A percentile compares a stretch with the other conserved stretches of the same genome.
Conservation (phyloP, 2,329 filamentous ascomycete species). For the Hypomyces perniciosus region DNA sequence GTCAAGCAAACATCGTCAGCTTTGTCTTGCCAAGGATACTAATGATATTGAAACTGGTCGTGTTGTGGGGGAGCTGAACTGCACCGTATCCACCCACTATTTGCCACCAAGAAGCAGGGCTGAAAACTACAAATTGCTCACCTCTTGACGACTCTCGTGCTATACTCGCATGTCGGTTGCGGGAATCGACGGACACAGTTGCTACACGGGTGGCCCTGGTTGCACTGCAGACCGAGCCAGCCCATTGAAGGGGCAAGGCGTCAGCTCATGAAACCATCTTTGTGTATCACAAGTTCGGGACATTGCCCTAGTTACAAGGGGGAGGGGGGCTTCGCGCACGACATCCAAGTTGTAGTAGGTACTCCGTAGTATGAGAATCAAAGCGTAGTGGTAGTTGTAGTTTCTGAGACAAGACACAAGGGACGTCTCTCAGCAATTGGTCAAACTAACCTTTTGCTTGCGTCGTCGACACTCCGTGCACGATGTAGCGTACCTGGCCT, state of each 20-base stretch:
- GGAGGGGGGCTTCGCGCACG: too few relatives aligned
- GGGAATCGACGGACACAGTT: conserved; percentile 49
- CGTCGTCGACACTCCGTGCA: conserved; percentile 46
- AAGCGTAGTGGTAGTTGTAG: too few relatives aligned
- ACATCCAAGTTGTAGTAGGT: too few relatives aligned
- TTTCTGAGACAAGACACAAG: neutral
- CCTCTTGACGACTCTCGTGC: conserved; percentile 10
- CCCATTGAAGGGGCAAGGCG: neutral
- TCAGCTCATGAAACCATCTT: neutral
- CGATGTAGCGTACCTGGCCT: conserved; percentile 31
- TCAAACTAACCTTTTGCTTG: conserved; percentile 41
- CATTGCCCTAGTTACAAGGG: too few relatives aligned
- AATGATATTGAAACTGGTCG: neutral
- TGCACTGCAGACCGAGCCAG: conserved; percentile 35
- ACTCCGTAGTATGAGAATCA: too few relatives aligned
- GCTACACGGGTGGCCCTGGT: conserved; percentile 47
- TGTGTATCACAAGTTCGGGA: neutral
- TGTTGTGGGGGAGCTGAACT: conserved; percentile 10
- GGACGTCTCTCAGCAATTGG: neutral
- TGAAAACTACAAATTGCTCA: neutral
- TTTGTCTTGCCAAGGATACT: neutral
- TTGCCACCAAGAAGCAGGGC: neutral
- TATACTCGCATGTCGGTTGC: conserved; percentile 45
- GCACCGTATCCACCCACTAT: conserved; percentile 9
- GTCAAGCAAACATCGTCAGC: conserved; percentile 4